Evolutionary conservation across 441 rosid genomes (phyloP), one percentile per base, ranked within the genome.

Genomic region (Euphorbia schlechtendalii): DNA sequence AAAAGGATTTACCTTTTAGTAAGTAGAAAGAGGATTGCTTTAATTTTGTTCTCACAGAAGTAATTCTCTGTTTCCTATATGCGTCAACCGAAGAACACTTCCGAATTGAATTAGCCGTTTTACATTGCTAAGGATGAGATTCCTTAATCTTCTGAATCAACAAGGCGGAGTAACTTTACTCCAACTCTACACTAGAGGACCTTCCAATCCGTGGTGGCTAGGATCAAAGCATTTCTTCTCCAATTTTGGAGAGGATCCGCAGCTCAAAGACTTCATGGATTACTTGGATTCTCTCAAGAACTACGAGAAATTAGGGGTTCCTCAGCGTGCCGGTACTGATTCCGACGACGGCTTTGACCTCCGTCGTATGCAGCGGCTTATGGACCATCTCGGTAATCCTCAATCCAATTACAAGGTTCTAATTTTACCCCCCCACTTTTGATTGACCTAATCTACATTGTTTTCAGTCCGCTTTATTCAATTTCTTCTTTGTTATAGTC

Each of bases 321-420:
- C 95, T 9, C 86, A 81, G 71, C 90, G 78, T 49, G 96, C 97
- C 2, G 99, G 96, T 48, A 87, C 93, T 4, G 96, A 93, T 73
- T 88, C 97, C 0, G 82, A 75, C 56, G 86, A 88, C 0, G 99
- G 99, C 3, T 85, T 93, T 59, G 96, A 93, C 80, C 83, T 93
- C 49, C 75, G 82, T 60, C 82, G 96, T 24, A 90, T 90, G 93
- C 74, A 76, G 59, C 83, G 96, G 49, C 83, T 93, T 64, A 72
- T 88, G 95, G 74, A 67, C 63, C 83, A 82, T 30, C 93, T 93
- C 36, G 84, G 82, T 54, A 86, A 87, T 68, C 99, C 97, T 32
- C 91, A 84, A 14, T 72, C 73, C 45, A 80, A 74, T 14, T 87
- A 85, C 84, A 82, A 90, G 96, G 96, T 83, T 65, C 34, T 55